A percentile compares a stretch with the other conserved stretches of the same genome.
Conservation (phyloP, 2,329 filamentous ascomycete species). For the Colletotrichum aenigma region DNA sequence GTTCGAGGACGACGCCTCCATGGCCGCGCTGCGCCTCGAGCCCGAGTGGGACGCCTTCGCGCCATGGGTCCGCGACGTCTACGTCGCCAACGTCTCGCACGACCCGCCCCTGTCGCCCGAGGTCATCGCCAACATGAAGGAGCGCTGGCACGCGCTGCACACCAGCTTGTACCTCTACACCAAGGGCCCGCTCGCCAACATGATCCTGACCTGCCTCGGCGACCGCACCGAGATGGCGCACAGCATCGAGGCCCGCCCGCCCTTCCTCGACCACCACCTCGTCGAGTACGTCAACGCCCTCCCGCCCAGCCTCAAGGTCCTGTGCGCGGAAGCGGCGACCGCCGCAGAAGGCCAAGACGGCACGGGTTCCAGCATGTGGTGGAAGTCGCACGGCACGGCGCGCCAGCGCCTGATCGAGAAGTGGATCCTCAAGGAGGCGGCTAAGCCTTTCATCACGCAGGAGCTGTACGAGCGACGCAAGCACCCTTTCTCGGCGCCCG, state of each 20-base stretch:
- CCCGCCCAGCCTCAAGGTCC: conserved; percentile 32
- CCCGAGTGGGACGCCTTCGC: conserved; percentile 16
- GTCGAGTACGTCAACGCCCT: conserved; percentile 33
- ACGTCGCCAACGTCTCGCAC: conserved; percentile 20
- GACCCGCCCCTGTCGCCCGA: conserved; percentile 19
- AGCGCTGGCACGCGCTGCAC: conserved; percentile 34
- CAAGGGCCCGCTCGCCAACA: conserved; percentile 27
- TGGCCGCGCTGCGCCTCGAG: neutral
- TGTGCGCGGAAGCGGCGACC: conserved; percentile 9
- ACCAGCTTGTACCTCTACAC: conserved; percentile 29
- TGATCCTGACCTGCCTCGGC: conserved; percentile 32
- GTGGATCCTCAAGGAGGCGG: conserved; percentile 53
- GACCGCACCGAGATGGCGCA: conserved; percentile 41
- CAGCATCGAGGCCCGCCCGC: conserved; percentile 37
- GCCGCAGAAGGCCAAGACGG: neutral
- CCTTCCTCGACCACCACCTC: conserved; percentile 37
- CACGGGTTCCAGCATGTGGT: conserved; percentile 44
- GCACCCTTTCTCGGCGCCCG: conserved; percentile 53
- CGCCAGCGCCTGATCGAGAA: conserved; percentile 45
- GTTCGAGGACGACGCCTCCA: conserved; percentile 11
- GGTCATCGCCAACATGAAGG: conserved; percentile 25
- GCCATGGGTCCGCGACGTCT: conserved; percentile 16
- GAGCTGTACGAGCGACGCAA: conserved; percentile 56
- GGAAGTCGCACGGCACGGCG: conserved; percentile 7
- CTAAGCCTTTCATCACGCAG: conserved; percentile 40